These are phyloP conservation scores for Orobanche coerulescens DNA, from an alignment of 257 asterid genomes.

Conservation along the genomic window DNA sequence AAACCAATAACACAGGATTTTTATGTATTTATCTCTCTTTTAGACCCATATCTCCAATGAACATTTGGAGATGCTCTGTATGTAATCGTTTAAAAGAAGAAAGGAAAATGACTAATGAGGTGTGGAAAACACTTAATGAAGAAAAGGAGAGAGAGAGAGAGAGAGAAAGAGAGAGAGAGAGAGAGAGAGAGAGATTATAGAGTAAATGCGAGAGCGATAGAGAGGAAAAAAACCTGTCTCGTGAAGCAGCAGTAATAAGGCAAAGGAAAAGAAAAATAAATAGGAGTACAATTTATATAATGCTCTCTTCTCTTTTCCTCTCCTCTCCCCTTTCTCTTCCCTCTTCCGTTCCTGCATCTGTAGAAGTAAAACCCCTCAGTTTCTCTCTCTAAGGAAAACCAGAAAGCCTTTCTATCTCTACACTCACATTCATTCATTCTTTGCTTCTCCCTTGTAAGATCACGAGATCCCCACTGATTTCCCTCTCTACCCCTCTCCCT, in stretches of 20 bases:
- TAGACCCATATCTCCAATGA: too few species aligned
- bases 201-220: constrained; percentile 1
- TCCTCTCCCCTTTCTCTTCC: constrained; percentile 9
- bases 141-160: neutral
- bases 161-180: neutral
- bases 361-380: constrained; percentile 29
- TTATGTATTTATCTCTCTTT: too few species aligned
- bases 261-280: neutral
- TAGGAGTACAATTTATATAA: too few species aligned
- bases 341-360: constrained; percentile 12
- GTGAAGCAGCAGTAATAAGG: constrained; percentile 39
- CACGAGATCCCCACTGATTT: constrained; percentile 52
- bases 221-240: constrained; percentile 25
- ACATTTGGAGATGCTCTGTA: too few species aligned
- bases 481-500: constrained; percentile 1
- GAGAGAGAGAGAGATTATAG: constrained; percentile 10
- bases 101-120: neutral
- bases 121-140: neutral
- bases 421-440: constrained; percentile 47
- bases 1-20: too few species aligned
- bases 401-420: constrained; percentile 20
- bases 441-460: constrained; percentile 33
- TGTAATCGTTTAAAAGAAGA: neutral
- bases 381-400: constrained; percentile 28
- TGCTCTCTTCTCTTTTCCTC: constrained; percentile 2